Evolutionary conservation across 2,329 filamentous ascomycete species (phyloP).

Genomic region (Lachnellula hyalina): DNA sequence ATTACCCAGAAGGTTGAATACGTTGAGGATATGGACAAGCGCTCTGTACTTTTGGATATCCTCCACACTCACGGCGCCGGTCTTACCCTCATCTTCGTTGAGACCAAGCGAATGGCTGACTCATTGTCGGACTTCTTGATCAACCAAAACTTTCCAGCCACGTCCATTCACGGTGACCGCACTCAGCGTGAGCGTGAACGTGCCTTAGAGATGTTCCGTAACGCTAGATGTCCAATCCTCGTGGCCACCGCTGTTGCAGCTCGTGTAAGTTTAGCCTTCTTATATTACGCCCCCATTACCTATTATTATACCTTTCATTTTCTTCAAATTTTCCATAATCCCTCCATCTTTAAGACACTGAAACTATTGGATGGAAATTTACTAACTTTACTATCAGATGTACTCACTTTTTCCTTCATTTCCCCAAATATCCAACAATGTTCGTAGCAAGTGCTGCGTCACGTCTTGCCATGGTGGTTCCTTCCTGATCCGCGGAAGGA

Average conservation of each 20-base stretch:
- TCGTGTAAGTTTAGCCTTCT: slow-evolving; percentile 34
- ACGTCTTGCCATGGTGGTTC: too few relatives aligned
- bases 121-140: slow-evolving; percentile 96
- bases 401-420: too few relatives aligned
- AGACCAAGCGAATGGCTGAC: slow-evolving; percentile 99
- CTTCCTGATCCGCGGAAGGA: too few relatives aligned
- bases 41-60: slow-evolving; percentile 93
- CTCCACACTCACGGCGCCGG: slow-evolving; percentile 88
- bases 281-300: neutral
- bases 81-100: slow-evolving; percentile 94
- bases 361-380: too few relatives aligned
- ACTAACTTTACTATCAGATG: too few relatives aligned
- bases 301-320: too few relatives aligned
- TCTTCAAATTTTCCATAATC: too few relatives aligned
- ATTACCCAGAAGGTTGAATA: slow-evolving; percentile 99
- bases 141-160: slow-evolving; percentile 97
- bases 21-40: slow-evolving; percentile 95
- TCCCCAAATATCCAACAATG: neutral
- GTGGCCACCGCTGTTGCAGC: slow-evolving; percentile 97
- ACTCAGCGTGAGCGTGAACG: slow-evolving; percentile 98
- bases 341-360: too few relatives aligned
- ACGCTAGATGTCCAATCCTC: slow-evolving; percentile 88
- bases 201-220: slow-evolving; percentile 95
- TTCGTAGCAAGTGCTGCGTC: too few relatives aligned
- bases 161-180: slow-evolving; percentile 96